Evolutionary conservation across 73 alveolate genomes (phyloP).

Genomic region (Paramecium bursaria): DNA sequence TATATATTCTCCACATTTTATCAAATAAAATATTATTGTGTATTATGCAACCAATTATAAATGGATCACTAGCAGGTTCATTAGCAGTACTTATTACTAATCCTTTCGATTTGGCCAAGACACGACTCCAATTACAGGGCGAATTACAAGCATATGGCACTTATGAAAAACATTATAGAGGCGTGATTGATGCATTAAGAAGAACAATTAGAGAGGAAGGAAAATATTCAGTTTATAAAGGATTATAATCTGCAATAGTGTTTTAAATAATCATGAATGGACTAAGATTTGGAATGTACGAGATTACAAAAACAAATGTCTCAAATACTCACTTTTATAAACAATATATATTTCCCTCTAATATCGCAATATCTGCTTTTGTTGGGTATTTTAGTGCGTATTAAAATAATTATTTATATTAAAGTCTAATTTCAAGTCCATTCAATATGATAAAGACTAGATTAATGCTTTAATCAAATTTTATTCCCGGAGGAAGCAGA

Average conservation of each 20-base stretch:
- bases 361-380: slow-evolving; percentile 11
- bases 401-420: background rate
- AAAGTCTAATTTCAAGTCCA: slow-evolving; percentile 25
- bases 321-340: background rate
- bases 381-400: slow-evolving; percentile 56
- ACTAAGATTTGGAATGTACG: background rate
- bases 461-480: slow-evolving; percentile 38
- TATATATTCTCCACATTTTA: too few relatives aligned
- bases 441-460: slow-evolving; percentile 53
- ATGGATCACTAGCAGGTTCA: slow-evolving; percentile 54
- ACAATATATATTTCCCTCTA: background rate
- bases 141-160: slow-evolving; percentile 14
- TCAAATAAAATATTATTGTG: slow-evolving; percentile 14
- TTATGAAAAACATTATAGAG: background rate
- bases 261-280: slow-evolving; percentile 51
- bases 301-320: slow-evolving; percentile 2
- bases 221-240: slow-evolving; percentile 3
- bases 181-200: background rate
- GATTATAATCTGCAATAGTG: slow-evolving; percentile 35
- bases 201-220: slow-evolving; percentile 10
- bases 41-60: slow-evolving; percentile 23
- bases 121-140: slow-evolving; percentile 20
- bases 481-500: slow-evolving; percentile 37
- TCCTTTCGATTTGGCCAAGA: slow-evolving; percentile 53
- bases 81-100: slow-evolving; percentile 19